Percentiles rank a stretch among this genome's conserved stretches.
These are phyloP conservation scores for Apiospora sp. DNA, from an alignment of 2,329 filamentous ascomycete species.

Conservation along the genomic window DNA sequence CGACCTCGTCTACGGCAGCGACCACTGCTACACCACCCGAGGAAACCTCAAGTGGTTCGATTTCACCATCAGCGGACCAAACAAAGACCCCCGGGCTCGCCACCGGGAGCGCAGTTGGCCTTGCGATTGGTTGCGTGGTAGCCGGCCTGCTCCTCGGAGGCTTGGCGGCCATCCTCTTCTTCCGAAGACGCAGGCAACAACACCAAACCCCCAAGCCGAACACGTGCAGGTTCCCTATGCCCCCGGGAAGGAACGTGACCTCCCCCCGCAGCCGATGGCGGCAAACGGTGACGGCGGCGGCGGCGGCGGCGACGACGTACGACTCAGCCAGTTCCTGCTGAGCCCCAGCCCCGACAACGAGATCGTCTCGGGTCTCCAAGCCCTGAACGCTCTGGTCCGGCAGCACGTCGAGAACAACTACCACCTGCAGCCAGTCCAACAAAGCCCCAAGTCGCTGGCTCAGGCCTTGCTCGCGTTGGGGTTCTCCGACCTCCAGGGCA, in stretches of 20 bases:
- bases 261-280: conserved; percentile 13
- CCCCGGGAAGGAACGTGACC: conserved; percentile 31
- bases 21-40: too few species aligned
- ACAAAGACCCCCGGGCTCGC: too few species aligned
- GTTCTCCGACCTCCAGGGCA: conserved; percentile 21
- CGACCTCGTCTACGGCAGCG: too few species aligned
- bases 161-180: conserved; percentile 38
- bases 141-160: conserved; percentile 41
- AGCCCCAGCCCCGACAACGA: conserved; percentile 46
- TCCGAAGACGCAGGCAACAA: conserved; percentile 33
- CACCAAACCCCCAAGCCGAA: conserved; percentile 27
- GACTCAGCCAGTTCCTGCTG: conserved; percentile 47
- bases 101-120: conserved; percentile 38
- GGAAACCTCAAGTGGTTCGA: too few species aligned
- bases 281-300: too few species aligned
- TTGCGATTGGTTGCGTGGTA: conserved; percentile 41
- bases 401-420: conserved; percentile 52
- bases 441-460: conserved; percentile 33
- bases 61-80: too few species aligned
- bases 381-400: conserved; percentile 46
- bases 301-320: conserved; percentile 27
- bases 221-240: conserved; percentile 28
- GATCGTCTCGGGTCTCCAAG: conserved; percentile 43
- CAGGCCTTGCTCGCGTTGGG: conserved; percentile 36
- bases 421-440: conserved; percentile 38